Conservation (phyloP, 140 eudicot genomes). For the Flaveria floridana region DNA sequence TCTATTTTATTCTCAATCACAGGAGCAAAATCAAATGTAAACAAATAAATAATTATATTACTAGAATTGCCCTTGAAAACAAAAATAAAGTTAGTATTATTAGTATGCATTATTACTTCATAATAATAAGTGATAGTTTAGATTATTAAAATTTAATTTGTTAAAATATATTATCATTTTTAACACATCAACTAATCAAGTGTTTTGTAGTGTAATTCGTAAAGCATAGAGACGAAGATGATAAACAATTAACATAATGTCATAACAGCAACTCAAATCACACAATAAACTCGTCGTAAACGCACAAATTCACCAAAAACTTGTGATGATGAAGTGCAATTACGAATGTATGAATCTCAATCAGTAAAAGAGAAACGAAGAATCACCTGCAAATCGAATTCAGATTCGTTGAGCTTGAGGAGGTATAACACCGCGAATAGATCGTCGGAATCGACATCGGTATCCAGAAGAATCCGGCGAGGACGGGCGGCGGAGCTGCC, state of each 20-base stretch:
- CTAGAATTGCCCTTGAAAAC: too few relatives aligned
- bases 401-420: conserved; percentile 63
- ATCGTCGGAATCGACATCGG: conserved; percentile 79
- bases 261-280: not conserved
- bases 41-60: too few relatives aligned
- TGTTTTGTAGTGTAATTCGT: not conserved
- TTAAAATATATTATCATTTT: too few relatives aligned
- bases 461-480: conserved; percentile 64
- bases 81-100: too few relatives aligned
- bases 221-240: not conserved
- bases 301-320: not conserved
- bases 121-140: too few relatives aligned
- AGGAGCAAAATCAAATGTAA: too few relatives aligned
- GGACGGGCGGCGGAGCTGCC: conserved; percentile 29
- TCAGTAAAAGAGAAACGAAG: too few relatives aligned
- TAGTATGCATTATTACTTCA: too few relatives aligned
- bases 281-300: too few relatives aligned
- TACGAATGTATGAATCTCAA: too few relatives aligned
- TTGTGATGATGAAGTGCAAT: not conserved
- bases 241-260: not conserved
- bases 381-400: conserved; percentile 57
- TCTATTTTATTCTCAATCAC: too few relatives aligned
- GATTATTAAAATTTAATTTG: too few relatives aligned
- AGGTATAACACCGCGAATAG: conserved; percentile 69
- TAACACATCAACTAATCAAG: not conserved